A percentile compares a stretch with the other conserved stretches of the same genome.
Evolutionary conservation across 1,284 basidiomycete species (phyloP).

Genomic region (Fistulina hepatica): DNA sequence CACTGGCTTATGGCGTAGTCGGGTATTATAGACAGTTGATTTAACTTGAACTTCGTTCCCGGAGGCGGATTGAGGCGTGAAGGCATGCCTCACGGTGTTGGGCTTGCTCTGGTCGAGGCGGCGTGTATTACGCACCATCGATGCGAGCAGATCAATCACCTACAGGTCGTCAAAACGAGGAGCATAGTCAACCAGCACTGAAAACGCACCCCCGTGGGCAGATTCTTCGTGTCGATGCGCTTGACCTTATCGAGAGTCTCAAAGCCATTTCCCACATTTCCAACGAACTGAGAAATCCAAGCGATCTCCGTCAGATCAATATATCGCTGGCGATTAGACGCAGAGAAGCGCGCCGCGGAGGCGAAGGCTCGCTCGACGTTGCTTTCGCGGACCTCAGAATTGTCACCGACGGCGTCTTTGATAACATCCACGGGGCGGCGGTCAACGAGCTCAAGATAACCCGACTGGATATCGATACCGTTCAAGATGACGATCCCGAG

Average conservation of each 20-base stretch:
- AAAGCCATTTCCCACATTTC: slow-evolving; percentile 25
- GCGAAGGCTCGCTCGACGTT: slow-evolving; percentile 36
- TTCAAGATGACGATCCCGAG: slow-evolving; percentile 27
- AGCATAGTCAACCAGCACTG: not conserved
- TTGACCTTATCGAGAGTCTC: slow-evolving; percentile 27
- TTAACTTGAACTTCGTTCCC: slow-evolving; percentile 21
- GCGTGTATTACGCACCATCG: slow-evolving; percentile 36
- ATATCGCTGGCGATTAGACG: too few species aligned
- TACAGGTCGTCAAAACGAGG: slow-evolving; percentile 10
- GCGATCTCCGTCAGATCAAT: slow-evolving; percentile 39
- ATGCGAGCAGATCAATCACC: slow-evolving; percentile 34
- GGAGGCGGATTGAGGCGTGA: too few species aligned
- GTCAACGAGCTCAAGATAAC: slow-evolving; percentile 19
- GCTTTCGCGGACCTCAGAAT: slow-evolving; percentile 23
- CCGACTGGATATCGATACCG: slow-evolving; percentile 49
- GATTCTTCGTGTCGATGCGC: slow-evolving; percentile 31
- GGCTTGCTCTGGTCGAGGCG: slow-evolving; percentile 39
- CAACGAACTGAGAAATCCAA: slow-evolving; percentile 41
- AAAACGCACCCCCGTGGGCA: slow-evolving; percentile 25
- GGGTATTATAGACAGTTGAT: slow-evolving; percentile 32
- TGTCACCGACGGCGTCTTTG: slow-evolving; percentile 30
- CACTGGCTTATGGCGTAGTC: too few species aligned
- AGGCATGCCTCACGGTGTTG: slow-evolving; percentile 27
- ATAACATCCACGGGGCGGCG: slow-evolving; percentile 36
- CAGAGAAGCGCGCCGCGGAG: slow-evolving; percentile 8